Evolutionary conservation across 2,329 filamentous ascomycete genomes (phyloP).

Genomic region (Stagonosporopsis tanaceti): DNA sequence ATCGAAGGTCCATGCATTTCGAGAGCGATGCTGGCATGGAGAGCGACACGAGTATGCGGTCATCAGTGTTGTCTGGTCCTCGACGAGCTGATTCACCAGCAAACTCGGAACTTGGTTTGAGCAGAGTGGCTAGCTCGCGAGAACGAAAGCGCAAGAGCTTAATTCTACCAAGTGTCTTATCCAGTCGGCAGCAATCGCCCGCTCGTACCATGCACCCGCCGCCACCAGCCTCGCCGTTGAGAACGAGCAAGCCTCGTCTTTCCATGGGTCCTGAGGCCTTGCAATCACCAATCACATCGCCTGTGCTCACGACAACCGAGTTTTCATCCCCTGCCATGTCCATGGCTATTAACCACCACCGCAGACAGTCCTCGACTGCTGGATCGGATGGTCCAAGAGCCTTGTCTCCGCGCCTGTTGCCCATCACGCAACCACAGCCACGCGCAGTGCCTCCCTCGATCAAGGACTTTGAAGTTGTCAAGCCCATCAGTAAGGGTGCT

Average conservation of each 20-base stretch:
- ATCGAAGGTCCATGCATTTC: conserved; percentile 78
- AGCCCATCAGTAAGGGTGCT: conserved; percentile 97
- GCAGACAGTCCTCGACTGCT: conserved; percentile 89
- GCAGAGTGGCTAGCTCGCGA: conserved; percentile 77
- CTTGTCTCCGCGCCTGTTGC: conserved; percentile 80
- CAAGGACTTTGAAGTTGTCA: conserved; percentile 99
- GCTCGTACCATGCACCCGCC: conserved; percentile 68
- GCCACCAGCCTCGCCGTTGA: conserved; percentile 83
- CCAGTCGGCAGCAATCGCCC: conserved; percentile 87
- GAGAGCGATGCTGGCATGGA: conserved; percentile 85
- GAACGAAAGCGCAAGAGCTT: conserved; percentile 89
- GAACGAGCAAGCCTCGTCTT: conserved; percentile 82
- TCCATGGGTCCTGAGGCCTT: conserved; percentile 69
- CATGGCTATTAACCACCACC: conserved; percentile 71
- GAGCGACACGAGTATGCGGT: conserved; percentile 88
- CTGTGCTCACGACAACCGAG: conserved; percentile 83
- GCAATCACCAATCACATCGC: conserved; percentile 87
- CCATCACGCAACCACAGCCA: conserved; percentile 81
- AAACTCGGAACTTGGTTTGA: conserved; percentile 76
- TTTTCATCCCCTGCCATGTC: conserved; percentile 75
- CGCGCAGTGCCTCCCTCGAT: conserved; percentile 93
- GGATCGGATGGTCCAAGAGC: conserved; percentile 75
- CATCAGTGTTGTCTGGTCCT: conserved; percentile 75
- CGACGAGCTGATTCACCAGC: conserved; percentile 82
- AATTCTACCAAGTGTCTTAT: conserved; percentile 79